Evolutionary conservation across 2,329 filamentous ascomycete species (phyloP).

Genomic region (Nigrospora sphaerica): DNA sequence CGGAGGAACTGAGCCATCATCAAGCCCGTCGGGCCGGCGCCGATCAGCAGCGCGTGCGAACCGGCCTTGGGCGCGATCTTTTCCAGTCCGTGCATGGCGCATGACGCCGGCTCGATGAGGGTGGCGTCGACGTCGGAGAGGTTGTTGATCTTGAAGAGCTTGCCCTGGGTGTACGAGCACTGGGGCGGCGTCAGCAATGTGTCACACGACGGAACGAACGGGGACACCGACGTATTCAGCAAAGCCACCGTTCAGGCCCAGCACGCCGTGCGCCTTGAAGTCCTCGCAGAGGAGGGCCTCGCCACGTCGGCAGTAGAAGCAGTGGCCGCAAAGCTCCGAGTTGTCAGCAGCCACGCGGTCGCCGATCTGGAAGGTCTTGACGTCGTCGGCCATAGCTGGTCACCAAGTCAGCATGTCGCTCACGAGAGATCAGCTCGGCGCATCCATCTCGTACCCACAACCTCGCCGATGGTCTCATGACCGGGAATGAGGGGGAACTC

Average conservation of each 20-base stretch:
- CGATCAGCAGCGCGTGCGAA: conserved; percentile 58
- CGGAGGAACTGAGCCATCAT: conserved; percentile 29
- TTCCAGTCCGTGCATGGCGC: conserved; percentile 63
- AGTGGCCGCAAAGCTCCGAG: conserved; percentile 61
- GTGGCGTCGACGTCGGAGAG: conserved; percentile 62
- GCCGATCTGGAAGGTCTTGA: conserved; percentile 53
- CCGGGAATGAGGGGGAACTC: conserved; percentile 61
- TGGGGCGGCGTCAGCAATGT: conserved; percentile 3
- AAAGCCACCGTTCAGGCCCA: conserved; percentile 61
- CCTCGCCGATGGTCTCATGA: conserved; percentile 61
- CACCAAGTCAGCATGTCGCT: conserved; percentile 4
- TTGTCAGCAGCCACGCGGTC: conserved; percentile 60
- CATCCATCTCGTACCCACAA: conserved; percentile 37
- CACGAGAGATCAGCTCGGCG: background rate
- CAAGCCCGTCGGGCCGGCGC: conserved; percentile 60
- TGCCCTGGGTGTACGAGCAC: conserved; percentile 41
- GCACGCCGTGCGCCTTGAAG: conserved; percentile 58
- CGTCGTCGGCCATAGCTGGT: conserved; percentile 33
- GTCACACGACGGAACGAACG: background rate
- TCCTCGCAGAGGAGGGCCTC: conserved; percentile 63
- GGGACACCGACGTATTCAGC: conserved; percentile 50
- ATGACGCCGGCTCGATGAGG: conserved; percentile 63
- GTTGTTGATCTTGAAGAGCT: conserved; percentile 60
- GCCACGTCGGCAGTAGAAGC: conserved; percentile 67
- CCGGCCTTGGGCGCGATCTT: conserved; percentile 61